Conservation (phyloP, 495 filamentous ascomycete species). For the Amniculicola lignicola region DNA sequence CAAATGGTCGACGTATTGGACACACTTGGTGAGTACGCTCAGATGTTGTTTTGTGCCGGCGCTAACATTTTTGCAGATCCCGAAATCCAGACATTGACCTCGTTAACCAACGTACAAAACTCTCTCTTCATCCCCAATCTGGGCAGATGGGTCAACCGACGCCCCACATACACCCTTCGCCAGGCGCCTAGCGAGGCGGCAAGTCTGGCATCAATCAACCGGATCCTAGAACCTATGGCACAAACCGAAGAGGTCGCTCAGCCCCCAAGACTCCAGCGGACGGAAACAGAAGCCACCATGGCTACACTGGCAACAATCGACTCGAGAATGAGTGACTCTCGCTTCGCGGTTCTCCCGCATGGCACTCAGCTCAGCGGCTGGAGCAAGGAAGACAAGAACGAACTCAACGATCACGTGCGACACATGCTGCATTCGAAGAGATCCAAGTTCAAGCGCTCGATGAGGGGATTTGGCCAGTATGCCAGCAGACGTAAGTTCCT, state of each 20-base stretch:
- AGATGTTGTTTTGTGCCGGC: background rate
- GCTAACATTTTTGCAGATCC: conserved; percentile 54
- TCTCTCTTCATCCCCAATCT: conserved; percentile 72
- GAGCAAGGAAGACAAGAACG: conserved; percentile 63
- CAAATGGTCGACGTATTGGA: conserved; percentile 65
- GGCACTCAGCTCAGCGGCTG: conserved; percentile 65
- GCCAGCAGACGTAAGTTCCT: conserved; percentile 56
- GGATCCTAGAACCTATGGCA: conserved; percentile 4
- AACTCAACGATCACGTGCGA: conserved; percentile 75
- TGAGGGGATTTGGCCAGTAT: conserved; percentile 76
- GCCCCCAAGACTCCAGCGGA: conserved; percentile 5
- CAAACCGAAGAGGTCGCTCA: conserved; percentile 27
- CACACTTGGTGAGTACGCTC: conserved; percentile 31
- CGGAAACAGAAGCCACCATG: conserved; percentile 24
- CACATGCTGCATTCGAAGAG: conserved; percentile 77
- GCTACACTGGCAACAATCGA: conserved; percentile 43
- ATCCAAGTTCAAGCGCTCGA: conserved; percentile 68
- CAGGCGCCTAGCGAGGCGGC: conserved; percentile 40
- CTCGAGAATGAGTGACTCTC: conserved; percentile 44
- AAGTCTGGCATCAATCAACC: conserved; percentile 25
- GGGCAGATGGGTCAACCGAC: conserved; percentile 55
- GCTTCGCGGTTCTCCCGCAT: conserved; percentile 62
- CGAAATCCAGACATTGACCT: conserved; percentile 69
- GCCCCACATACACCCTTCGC: conserved; percentile 69
- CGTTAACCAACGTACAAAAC: conserved; percentile 76